These are phyloP conservation scores for Pythium guiyangense DNA, from an alignment of 352 stramenopile species.

Conservation along the genomic window DNA sequence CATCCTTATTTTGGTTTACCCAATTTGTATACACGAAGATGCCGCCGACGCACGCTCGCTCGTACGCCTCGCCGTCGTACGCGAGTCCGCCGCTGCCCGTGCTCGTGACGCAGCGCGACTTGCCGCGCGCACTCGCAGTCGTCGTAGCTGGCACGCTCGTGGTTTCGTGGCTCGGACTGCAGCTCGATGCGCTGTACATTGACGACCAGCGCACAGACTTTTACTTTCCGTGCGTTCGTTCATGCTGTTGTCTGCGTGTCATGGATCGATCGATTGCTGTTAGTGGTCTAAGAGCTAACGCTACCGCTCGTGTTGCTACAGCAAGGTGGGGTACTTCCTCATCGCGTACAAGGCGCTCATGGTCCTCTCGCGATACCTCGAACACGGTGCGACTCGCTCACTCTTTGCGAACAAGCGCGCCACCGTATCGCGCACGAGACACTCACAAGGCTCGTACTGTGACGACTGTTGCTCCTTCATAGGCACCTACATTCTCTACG, in stretches of 20 bases:
- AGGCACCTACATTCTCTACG: slow-evolving; percentile 78
- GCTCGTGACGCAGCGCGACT: slow-evolving; percentile 47
- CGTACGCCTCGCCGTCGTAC: slow-evolving; percentile 16
- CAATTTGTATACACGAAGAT: too few species aligned
- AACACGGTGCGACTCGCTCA: slow-evolving; percentile 38
- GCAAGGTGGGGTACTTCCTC: slow-evolving; percentile 47
- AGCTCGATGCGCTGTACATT: slow-evolving; percentile 45
- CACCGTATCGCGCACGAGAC: not conserved
- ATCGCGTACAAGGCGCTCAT: slow-evolving; percentile 45
- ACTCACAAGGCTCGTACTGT: not conserved
- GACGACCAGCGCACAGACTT: slow-evolving; percentile 40
- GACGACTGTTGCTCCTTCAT: not conserved
- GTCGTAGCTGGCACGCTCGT: slow-evolving; percentile 26
- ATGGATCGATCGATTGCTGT: not conserved
- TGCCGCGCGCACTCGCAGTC: slow-evolving; percentile 35
- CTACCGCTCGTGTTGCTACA: slow-evolving; percentile 8
- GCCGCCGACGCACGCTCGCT: not conserved
- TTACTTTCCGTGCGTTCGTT: slow-evolving; percentile 47
- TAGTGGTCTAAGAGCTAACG: slow-evolving; percentile 1
- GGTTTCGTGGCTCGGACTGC: slow-evolving; percentile 37
- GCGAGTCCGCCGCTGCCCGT: slow-evolving; percentile 35
- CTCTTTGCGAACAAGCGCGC: not conserved
- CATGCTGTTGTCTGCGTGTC: slow-evolving; percentile 6
- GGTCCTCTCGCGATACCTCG: slow-evolving; percentile 44
- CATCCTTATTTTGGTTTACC: too few species aligned